Evolutionary conservation across 495 filamentous ascomycete species (phyloP).

Genomic region (Hapsidospora chrysogenum): DNA sequence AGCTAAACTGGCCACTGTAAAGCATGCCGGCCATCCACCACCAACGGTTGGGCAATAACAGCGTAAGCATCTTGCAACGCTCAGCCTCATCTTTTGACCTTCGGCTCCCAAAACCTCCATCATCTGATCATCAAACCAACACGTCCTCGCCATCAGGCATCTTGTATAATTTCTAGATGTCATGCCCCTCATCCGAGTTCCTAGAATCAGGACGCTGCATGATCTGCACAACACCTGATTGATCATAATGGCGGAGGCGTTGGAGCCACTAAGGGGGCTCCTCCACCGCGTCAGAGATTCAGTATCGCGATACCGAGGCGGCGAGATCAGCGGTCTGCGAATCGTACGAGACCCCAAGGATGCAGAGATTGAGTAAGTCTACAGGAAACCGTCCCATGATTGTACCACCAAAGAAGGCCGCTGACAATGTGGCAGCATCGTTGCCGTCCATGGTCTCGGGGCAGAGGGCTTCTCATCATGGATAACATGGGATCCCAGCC

Average conservation of each 20-base stretch:
- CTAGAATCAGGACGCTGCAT: too few relatives aligned
- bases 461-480: constrained; percentile 4
- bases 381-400: neutral
- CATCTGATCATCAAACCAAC: neutral
- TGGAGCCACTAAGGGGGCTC: neutral
- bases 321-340: neutral
- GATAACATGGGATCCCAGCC: constrained; percentile 1
- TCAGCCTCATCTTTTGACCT: neutral
- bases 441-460: constrained; percentile 6
- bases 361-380: constrained; percentile 1
- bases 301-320: neutral
- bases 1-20: too few relatives aligned
- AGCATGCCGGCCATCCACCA: too few relatives aligned
- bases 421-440: constrained; percentile 13
- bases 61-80: too few relatives aligned
- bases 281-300: constrained; percentile 1
- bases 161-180: too few relatives aligned
- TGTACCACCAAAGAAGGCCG: constrained; percentile 26
- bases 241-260: neutral
- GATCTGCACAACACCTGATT: neutral
- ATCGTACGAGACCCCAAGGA: neutral
- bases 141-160: too few relatives aligned
- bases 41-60: too few relatives aligned
- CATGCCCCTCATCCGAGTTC: too few relatives aligned
- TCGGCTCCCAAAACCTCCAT: neutral